Evolutionary conservation across 1,284 basidiomycete species (phyloP), one percentile per base, ranked within the genome.

Genomic region (Takashimella koratensis): DNA sequence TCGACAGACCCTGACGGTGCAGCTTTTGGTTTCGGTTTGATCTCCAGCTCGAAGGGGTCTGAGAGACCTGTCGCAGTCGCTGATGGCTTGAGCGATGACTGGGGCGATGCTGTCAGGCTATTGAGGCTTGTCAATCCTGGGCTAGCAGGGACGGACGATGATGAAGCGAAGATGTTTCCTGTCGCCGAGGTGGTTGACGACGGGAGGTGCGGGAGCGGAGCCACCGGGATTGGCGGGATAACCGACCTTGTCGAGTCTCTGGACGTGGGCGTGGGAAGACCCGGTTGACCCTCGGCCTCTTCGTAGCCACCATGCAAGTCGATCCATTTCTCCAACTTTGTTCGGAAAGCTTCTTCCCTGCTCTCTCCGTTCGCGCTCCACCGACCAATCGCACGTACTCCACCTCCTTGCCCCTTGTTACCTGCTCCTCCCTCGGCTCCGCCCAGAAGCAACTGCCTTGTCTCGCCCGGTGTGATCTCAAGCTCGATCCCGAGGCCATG

Each of bases 401-500:
- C 73, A 2, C 73, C 74, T 4, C 70, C 72, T 45, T 71, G 64
- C 0, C 70, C 69, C 49, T 61, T 62, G 43, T 68, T 68, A 1
- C 64, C 64, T 19, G 69, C 36, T 0, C 70, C 68, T 23, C 68
- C 73, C 45, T 65, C 63, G 2, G 58, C 59, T 10, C 68, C 69
- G 24, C 61, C 57, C 43, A 63, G 43, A 23, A 71, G 47, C 10
- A 72, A 43, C 58, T 71, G 66, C 30, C 70, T 64, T 24, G 70
- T 74, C 54, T 76, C 75, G 11, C 71, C 72, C 2, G 64, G 56
- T 41, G 68, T 64, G n/a, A 75, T 47, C 19, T 68, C 68, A 43
- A 76, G 63, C 53, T 70, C 64, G 30, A 77, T 68, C 1, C 75
- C 74, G 22, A 77, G 46, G 3, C 73, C 73, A 55, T 76, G 69